Conservation (phyloP, 2,329 filamentous ascomycete species). For the Pseudocercospora eumusae region DNA sequence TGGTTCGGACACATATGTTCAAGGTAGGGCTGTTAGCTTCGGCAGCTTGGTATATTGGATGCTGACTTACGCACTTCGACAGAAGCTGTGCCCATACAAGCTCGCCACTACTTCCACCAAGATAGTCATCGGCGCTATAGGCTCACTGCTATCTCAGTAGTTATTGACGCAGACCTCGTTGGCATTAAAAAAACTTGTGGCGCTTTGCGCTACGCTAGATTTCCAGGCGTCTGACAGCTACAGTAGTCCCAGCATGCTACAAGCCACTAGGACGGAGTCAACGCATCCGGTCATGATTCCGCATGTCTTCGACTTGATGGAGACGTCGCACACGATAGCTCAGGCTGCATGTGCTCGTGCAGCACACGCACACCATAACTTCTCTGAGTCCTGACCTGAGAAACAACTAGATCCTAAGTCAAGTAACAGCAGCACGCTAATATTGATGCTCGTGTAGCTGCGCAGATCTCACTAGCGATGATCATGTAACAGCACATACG, state of each 20-base stretch:
- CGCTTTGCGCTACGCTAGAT: conserved; percentile 6
- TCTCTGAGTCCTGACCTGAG: background rate
- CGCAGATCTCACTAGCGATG: background rate
- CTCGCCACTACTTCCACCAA: background rate
- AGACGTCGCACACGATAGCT: background rate
- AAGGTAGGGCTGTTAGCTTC: background rate
- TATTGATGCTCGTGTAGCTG: background rate
- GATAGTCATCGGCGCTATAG: background rate
- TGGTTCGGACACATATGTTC: background rate
- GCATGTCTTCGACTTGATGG: background rate
- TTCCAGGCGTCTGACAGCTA: conserved; percentile 11
- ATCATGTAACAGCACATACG: too few species aligned
- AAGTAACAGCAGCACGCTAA: background rate
- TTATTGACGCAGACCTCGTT: background rate
- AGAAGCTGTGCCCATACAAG: background rate
- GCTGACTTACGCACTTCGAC: conserved; percentile 6
- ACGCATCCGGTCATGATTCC: background rate
- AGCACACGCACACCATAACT: background rate
- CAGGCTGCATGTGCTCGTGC: background rate
- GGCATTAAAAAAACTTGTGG: conserved; percentile 4
- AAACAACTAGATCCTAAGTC: background rate
- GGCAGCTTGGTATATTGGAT: background rate
- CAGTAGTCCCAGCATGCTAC: conserved; percentile 1
- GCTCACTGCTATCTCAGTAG: background rate
- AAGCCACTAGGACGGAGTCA: background rate